phyloP scores from a whole-genome alignment of 352 stramenopile species.

The Globisporangium polare region DNA sequence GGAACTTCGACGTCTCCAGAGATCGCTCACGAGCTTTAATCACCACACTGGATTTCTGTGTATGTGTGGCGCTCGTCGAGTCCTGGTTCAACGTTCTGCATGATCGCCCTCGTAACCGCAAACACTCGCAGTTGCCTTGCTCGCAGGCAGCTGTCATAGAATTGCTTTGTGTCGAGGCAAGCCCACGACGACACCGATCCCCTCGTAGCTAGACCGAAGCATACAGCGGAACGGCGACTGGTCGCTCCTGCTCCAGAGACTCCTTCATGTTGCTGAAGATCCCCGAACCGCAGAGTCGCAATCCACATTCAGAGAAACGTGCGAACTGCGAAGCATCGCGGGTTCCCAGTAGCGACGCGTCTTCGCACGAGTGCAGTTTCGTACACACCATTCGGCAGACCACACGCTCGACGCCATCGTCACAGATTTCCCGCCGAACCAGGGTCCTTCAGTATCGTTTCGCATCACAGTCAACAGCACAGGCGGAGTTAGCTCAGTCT shows the following conservation, averaged over 20 bases:
- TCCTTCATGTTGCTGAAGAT: slow-evolving; percentile 3
- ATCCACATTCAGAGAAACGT: not conserved
- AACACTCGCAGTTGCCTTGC: too few relatives aligned
- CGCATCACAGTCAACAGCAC: not conserved
- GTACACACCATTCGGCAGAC: slow-evolving; percentile 5
- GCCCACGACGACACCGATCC: too few relatives aligned
- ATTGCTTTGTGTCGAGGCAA: too few relatives aligned
- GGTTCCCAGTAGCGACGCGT: not conserved
- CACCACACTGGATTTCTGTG: too few relatives aligned
- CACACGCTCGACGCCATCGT: slow-evolving; percentile 6
- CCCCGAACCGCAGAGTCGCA: not conserved
- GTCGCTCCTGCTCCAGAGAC: not conserved
- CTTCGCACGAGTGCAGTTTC: not conserved
- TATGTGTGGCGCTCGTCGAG: too few relatives aligned
- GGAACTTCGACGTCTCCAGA: too few relatives aligned
- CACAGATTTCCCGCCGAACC: not conserved
- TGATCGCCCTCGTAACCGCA: too few relatives aligned
- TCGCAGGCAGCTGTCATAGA: too few relatives aligned
- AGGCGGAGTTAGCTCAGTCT: not conserved
- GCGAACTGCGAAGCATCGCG: not conserved
- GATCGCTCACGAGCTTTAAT: too few relatives aligned
- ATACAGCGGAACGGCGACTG: not conserved
- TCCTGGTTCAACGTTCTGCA: too few relatives aligned
- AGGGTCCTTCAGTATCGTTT: not conserved
- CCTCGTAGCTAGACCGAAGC: not conserved